phyloP scores from a whole-genome alignment of 2,329 filamentous ascomycete genomes.

The Aschersonia sp. region DNA sequence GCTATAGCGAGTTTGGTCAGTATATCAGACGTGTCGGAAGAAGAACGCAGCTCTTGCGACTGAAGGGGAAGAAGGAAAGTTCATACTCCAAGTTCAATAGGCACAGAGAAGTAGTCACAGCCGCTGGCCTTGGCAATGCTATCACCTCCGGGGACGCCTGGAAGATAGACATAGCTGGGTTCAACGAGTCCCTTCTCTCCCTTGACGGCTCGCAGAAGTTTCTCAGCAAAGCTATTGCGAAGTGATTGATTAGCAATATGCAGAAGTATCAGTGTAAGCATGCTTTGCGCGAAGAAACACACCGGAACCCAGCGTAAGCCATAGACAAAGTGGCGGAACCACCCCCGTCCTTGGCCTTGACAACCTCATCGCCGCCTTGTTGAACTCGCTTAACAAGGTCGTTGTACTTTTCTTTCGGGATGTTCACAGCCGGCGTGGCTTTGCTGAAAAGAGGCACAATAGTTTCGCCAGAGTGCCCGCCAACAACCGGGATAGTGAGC shows the following conservation, averaged over 20 bases:
- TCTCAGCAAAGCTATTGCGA: conserved; percentile 66
- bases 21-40: conserved; percentile 5
- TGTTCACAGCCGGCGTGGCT: conserved; percentile 62
- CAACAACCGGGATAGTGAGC: conserved; percentile 79
- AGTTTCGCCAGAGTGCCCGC: conserved; percentile 94
- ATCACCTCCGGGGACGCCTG: conserved; percentile 76
- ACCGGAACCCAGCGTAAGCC: conserved; percentile 92
- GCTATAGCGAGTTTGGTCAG: conserved; percentile 32
- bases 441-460: conserved; percentile 97
- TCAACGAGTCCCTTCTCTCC: conserved; percentile 89
- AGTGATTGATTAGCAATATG: conserved; percentile 5
- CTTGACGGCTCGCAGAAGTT: conserved; percentile 74
- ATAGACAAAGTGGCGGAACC: conserved; percentile 87
- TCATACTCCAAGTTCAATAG: conserved; percentile 87
- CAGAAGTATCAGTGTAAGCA: conserved; percentile 1
- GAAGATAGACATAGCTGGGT: conserved; percentile 91
- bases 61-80: background rate
- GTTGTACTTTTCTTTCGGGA: conserved; percentile 82
- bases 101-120: conserved; percentile 88
- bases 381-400: conserved; percentile 88
- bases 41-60: background rate
- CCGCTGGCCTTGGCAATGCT: conserved; percentile 74
- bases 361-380: conserved; percentile 94
- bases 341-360: conserved; percentile 84
- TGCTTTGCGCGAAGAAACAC: conserved; percentile 13